A percentile compares a stretch with the other conserved stretches of the same genome.
Evolutionary conservation across 208 protist genomes (phyloP).

Genomic region (Polymyxa betae): DNA sequence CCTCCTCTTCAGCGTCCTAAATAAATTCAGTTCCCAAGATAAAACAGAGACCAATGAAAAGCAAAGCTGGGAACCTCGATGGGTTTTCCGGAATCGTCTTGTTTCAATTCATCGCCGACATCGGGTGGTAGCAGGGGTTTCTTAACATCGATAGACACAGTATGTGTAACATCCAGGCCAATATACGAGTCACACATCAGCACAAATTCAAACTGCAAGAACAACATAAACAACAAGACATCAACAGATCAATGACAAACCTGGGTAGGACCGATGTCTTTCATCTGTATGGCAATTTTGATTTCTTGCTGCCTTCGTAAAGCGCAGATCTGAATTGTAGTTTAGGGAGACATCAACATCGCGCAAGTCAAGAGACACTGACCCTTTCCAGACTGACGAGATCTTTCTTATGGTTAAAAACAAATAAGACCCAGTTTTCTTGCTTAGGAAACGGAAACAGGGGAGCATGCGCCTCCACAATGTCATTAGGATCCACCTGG

Average conservation of each 20-base stretch:
- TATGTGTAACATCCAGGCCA: conserved; percentile 13
- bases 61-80: not conserved
- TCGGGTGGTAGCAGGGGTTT: not conserved
- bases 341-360: not conserved
- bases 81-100: not conserved
- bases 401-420: conserved; percentile 31
- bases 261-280: conserved; percentile 22
- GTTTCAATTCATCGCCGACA: not conserved
- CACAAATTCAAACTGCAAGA: conserved; percentile 43
- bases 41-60: not conserved
- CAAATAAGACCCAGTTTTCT: conserved; percentile 34
- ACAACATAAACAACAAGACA: no score
- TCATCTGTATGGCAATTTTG: conserved; percentile 20
- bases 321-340: not conserved
- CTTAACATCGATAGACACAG: conserved; percentile 45
- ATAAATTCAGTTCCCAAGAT: not conserved
- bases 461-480: conserved; percentile 11
- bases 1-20: not conserved
- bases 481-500: not conserved
- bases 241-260: not conserved
- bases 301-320: conserved; percentile 28
- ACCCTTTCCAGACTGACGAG: conserved; percentile 31
- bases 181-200: conserved; percentile 48
- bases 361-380: not conserved
- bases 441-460: conserved; percentile 40